Base-by-base conservation (phyloP, 768 basidiomycete species). In the Gloeopeniophorella convolvens region DNA sequence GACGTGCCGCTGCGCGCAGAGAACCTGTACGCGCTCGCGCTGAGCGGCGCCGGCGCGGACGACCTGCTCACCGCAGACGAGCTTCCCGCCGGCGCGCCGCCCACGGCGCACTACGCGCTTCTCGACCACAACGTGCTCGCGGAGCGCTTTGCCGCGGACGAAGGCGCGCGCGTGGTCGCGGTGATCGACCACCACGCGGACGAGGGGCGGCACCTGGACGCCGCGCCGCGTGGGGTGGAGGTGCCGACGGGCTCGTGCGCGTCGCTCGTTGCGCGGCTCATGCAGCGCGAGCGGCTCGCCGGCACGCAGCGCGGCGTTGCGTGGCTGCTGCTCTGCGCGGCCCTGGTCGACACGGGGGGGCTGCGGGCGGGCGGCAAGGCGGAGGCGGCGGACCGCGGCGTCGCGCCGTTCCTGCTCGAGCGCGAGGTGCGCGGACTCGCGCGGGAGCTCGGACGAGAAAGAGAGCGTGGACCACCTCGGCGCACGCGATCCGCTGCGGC, bases 141-240 rank as follows among this genome's bases (percentile, higher is more conserved):
- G 23, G 59, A 69, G 1, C 59, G 60, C 31, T 85, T 78, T 62
- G 48, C 50, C 16, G 35, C 2, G 8, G 37, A 55, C 33, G n/a
- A 44, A 11, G 15, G 23, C 1, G 43, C 20, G 56, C 66, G 2
- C 32, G 89, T 98, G 9, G 72, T 78, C 0, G 83, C 85, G 3
- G 72, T 98, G 45, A 69, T 98, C 23, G 96, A 99, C 64, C 95
- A 99, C 62, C 93, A 98, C 61, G 81, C 74, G 13, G 95, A 99
- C 65, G 94, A 98, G 60, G 72, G 75, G 0, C 65, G 73, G 1
- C 77, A 96, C 64, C 65, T 64, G 4, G 73, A 77, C 45, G 81
- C 80, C 0, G 66, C 74, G n/a, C 85, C 87, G 3, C 78, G 94
- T 16, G 66, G 79, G 48, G 74, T 97, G 45, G 63, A 67, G 33